Conservation (phyloP, 2,329 filamentous ascomycete species). For the Xylaria sp. region DNA sequence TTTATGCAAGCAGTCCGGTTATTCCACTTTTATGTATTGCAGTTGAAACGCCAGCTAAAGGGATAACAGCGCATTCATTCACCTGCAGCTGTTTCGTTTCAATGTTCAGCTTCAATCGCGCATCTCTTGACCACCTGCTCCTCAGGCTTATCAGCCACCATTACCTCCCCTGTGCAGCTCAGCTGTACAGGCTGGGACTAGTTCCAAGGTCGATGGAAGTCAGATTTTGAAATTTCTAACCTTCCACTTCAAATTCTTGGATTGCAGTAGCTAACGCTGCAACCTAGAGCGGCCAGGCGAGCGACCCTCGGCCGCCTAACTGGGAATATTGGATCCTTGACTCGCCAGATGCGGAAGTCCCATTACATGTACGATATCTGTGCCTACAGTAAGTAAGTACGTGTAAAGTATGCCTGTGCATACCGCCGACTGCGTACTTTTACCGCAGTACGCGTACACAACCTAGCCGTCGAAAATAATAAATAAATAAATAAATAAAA, state of each 20-base stretch:
- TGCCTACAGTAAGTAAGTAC: neutral
- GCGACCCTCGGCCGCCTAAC: neutral
- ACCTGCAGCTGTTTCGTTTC: constrained; percentile 24
- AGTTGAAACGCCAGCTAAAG: too few relatives aligned
- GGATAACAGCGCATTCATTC: too few relatives aligned
- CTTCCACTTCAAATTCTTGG: neutral
- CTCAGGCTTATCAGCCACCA: neutral
- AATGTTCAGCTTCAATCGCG: constrained; percentile 9
- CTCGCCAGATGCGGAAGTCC: constrained; percentile 10
- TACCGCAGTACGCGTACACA: neutral
- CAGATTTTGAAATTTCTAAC: neutral
- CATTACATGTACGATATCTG: neutral
- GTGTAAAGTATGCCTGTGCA: neutral
- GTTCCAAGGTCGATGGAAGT: neutral
- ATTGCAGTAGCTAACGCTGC: neutral
- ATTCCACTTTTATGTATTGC: too few relatives aligned
- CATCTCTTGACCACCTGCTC: neutral
- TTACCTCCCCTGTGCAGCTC: neutral
- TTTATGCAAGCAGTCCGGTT: too few relatives aligned
- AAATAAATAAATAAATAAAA: neutral
- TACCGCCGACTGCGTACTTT: neutral
- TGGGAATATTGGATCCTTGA: constrained; percentile 1
- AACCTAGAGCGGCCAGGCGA: neutral
- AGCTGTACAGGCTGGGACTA: neutral
- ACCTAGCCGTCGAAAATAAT: neutral